phyloP scores from a whole-genome alignment of 768 basidiomycete species.

The Termitomyces sp. region DNA sequence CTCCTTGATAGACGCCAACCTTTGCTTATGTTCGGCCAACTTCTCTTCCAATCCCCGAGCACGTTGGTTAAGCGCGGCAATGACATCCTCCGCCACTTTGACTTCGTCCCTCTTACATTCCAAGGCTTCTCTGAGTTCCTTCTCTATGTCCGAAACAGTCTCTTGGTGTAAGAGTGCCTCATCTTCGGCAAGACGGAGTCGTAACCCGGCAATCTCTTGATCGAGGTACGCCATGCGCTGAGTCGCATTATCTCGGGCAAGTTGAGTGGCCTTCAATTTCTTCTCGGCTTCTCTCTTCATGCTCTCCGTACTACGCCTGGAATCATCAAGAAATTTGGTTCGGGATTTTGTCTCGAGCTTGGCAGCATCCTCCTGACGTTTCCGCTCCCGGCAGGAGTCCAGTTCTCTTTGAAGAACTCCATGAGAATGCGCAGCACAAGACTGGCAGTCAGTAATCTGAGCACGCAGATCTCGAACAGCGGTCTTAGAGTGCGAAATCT shows the following conservation, averaged over 20 bases:
- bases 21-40: conserved; percentile 59
- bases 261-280: conserved; percentile 69
- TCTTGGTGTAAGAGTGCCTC: conserved; percentile 42
- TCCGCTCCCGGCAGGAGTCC: conserved; percentile 65
- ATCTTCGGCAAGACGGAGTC: conserved; percentile 52
- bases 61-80: conserved; percentile 57
- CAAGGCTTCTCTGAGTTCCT: conserved; percentile 48
- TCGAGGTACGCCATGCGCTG: conserved; percentile 57
- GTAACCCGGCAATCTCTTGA: conserved; percentile 55
- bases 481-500: conserved; percentile 61
- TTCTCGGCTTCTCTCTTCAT: conserved; percentile 85
- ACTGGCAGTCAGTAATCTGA: conserved; percentile 64
- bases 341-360: conserved; percentile 78
- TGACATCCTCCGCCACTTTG: conserved; percentile 61
- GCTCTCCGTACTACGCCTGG: conserved; percentile 78
- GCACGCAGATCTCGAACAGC: conserved; percentile 64
- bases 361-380: conserved; percentile 79
- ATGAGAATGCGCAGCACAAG: conserved; percentile 54
- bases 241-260: conserved; percentile 56
- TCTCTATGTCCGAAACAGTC: conserved; percentile 47
- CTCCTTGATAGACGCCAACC: conserved; percentile 54
- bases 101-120: conserved; percentile 59
- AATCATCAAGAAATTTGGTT: conserved; percentile 84
- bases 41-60: conserved; percentile 73
- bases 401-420: conserved; percentile 69